Base-by-base conservation (phyloP, 352 stramenopile genomes). In the Pythium angustatum region DNA sequence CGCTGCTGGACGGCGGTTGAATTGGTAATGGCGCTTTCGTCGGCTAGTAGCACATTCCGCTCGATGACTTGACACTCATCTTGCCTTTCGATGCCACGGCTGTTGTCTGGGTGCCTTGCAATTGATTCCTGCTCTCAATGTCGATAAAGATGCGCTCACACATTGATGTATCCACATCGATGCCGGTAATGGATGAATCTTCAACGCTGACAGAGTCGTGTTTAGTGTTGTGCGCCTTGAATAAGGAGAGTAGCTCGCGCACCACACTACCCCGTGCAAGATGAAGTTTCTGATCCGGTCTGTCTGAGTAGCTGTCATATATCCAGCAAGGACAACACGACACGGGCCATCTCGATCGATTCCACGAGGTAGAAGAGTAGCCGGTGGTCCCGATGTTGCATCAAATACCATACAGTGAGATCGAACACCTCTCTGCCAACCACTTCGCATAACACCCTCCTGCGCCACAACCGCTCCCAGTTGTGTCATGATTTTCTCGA, bases 391-490 rank as follows among this genome's bases (percentile, higher is more conserved):
- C 11, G 62, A 57, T 1, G 61, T 73, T 6, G 61, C 51, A 19
- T 73, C 66, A 43, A 68, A 70, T 3, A 57, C 43, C 34, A 70
- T 48, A 24, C 67, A 74, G 36, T 74, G 67, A 2, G 67, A 74
- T 0, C 61, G 56, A 9, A 74, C 70, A 3, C 51, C n/a, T 10
- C 56, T 56, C 26, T 74, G 56, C 1, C 27, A n/a, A 8, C 67
- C 67, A 3, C 40, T 21, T 3, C 61, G 34, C 61, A 74, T 70
- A 1, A 74, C 57, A 1, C 67, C 34, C 0, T 61, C 68, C 3
- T 70, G 49, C 5, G 56, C 67, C 5, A 74, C 33, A 31, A 68
- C 62, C 15, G 61, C 58, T 0, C 67, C 51, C 19, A 47, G 17
- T 21, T 47, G 40, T 15, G 40, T 47, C 40, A 47, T 47, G n/a